Evolutionary conservation across 106 monocot species (phyloP).

Genomic region (Acorus calamus): DNA sequence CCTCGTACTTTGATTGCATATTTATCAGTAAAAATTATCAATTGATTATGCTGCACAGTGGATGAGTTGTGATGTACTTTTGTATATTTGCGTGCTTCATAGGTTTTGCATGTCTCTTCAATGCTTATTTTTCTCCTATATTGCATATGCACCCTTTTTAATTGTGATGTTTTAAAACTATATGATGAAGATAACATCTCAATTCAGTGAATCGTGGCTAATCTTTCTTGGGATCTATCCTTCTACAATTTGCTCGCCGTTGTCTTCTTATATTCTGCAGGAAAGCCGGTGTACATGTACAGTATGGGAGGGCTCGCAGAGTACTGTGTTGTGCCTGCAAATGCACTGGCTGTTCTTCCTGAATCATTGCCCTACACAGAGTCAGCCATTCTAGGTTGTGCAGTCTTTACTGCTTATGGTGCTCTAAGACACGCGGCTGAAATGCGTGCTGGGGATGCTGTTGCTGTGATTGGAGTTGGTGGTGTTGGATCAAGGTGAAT

Average conservation of each 20-base stretch:
- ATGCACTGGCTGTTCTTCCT: slow-evolving; percentile 72
- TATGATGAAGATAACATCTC: background rate
- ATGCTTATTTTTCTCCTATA: too few relatives aligned
- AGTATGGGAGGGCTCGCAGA: slow-evolving; percentile 99
- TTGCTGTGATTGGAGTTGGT: slow-evolving; percentile 94
- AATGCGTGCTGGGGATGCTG: slow-evolving; percentile 83
- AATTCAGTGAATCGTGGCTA: too few relatives aligned
- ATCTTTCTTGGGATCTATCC: background rate
- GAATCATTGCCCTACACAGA: slow-evolving; percentile 78
- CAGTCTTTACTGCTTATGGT: slow-evolving; percentile 96
- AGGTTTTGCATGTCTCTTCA: too few relatives aligned
- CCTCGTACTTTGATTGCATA: too few relatives aligned
- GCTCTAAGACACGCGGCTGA: slow-evolving; percentile 93
- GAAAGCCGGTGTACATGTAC: slow-evolving; percentile 97
- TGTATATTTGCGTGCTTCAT: too few relatives aligned
- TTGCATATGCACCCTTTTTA: too few relatives aligned
- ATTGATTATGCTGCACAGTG: too few relatives aligned
- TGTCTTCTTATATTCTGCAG: slow-evolving; percentile 21
- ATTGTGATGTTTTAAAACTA: background rate
- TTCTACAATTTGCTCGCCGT: background rate
- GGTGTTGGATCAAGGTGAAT: slow-evolving; percentile 91
- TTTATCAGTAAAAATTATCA: too few relatives aligned
- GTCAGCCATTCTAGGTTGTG: slow-evolving; percentile 92
- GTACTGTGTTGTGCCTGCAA: slow-evolving; percentile 94
- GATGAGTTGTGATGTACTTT: too few relatives aligned